These are phyloP conservation scores for Auricularia auricula-judae DNA, from an alignment of 768 basidiomycete species.

Conservation along the genomic window DNA sequence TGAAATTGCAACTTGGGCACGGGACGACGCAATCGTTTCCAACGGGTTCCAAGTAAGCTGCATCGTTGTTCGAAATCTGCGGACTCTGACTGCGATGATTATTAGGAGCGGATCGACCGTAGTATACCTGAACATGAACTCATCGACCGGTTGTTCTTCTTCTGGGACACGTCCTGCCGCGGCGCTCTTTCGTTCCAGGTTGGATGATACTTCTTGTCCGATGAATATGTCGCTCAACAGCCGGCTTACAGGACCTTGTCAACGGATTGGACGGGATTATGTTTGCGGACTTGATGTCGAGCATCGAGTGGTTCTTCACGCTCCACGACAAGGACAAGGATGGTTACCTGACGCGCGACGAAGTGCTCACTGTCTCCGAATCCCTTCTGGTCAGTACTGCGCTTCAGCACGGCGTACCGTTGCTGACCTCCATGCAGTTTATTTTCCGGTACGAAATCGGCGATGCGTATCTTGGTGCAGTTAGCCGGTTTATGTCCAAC, in stretches of 20 bases:
- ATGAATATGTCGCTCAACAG: background rate
- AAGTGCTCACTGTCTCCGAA: slow-evolving; percentile 90
- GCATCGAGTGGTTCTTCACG: slow-evolving; percentile 98
- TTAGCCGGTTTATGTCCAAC: slow-evolving; percentile 95
- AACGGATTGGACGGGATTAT: slow-evolving; percentile 83
- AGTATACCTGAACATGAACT: slow-evolving; percentile 93
- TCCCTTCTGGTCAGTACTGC: slow-evolving; percentile 63
- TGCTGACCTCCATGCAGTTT: slow-evolving; percentile 44
- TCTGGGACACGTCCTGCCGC: slow-evolving; percentile 77
- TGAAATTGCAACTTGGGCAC: slow-evolving; percentile 90
- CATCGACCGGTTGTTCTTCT: slow-evolving; percentile 86
- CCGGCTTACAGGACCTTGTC: slow-evolving; percentile 61
- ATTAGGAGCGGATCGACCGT: slow-evolving; percentile 75
- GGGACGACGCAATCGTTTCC: slow-evolving; percentile 83
- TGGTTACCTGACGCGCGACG: slow-evolving; percentile 90
- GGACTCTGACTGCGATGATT: slow-evolving; percentile 3
- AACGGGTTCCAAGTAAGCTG: slow-evolving; percentile 75
- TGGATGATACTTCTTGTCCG: slow-evolving; percentile 8
- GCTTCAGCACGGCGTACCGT: slow-evolving; percentile 3
- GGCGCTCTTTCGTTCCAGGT: slow-evolving; percentile 90
- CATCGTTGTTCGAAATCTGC: background rate
- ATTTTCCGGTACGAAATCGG: slow-evolving; percentile 97
- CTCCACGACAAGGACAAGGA: slow-evolving; percentile 95
- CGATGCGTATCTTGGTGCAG: slow-evolving; percentile 91
- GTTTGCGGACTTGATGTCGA: slow-evolving; percentile 96